Base-by-base conservation (phyloP, 139 green algal species). In the Dunaliella primolecta region DNA sequence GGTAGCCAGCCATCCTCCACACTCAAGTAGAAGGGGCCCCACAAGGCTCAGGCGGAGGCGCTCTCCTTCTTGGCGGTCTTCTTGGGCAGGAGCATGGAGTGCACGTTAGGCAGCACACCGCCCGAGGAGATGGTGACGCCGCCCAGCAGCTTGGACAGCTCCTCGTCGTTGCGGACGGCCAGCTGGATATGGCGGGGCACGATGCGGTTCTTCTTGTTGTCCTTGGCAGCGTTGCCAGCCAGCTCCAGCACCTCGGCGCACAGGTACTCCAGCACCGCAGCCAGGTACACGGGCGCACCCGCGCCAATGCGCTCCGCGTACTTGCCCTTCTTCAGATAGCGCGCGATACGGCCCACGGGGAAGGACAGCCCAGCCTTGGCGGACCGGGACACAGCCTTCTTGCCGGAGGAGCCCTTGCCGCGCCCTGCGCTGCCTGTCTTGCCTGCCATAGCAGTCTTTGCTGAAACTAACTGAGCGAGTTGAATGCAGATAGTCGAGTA, bases 321-420 rank as follows among this genome's bases (percentile, higher is more conserved):
- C 83, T 92, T 88, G 84, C 92, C 91, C 88, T 93, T 92, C 86
- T 96, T 96, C 75, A 98, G 89, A 90, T 95, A 98, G 57, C 95
- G 90, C 29, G 92, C 93, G 55, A 97, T 92, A 80, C 94, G 89
- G 75, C 94, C 90, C 84, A 97, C 94, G 37, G 94, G 94, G 90
- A 97, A 97, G 91, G 96, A 93, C 74, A 96, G 93, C 11, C 94
- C 94, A 30, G 94, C 93, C 89, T 96, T 96, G 32, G 90, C 81
- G 64, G 89, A 94, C 11, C 90, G 86, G 31, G 80, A 92, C 37
- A 94, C 87, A 21, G 90, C 78, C 91, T 96, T 96, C 85, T 94
- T 94, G 38, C 80, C 71, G 56, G 81, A 78, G 36, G 83, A 77
- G 27, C 75, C 81, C 72, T 87, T 87, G 70, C 86, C 86, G 33